Conservation (phyloP, 2,329 filamentous ascomycete genomes). For the Rosellinia necatrix region DNA sequence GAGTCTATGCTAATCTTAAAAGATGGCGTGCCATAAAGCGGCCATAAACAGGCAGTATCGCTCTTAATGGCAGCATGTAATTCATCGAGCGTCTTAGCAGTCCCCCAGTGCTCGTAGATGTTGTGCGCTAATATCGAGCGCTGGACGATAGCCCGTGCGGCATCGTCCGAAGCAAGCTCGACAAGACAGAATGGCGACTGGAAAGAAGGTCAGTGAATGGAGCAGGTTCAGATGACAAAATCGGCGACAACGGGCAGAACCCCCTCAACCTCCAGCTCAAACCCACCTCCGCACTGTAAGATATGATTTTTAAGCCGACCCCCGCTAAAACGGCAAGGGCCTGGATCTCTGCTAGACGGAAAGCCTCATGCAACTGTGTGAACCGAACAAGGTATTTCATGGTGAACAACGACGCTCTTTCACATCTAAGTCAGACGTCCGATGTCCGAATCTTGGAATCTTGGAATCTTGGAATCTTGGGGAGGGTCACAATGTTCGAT, state of each 20-base stretch:
- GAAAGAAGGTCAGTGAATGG: constrained; percentile 1
- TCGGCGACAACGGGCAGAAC: not conserved
- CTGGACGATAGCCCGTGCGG: constrained; percentile 68
- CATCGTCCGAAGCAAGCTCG: constrained; percentile 65
- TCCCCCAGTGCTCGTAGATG: constrained; percentile 89
- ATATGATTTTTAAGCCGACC: constrained; percentile 72
- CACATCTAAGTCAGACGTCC: not conserved
- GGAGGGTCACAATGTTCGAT: not conserved
- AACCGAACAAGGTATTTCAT: constrained; percentile 89
- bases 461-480: too few species aligned
- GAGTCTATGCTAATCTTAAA: constrained; percentile 87
- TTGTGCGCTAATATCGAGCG: constrained; percentile 82
- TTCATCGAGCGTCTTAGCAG: constrained; percentile 66
- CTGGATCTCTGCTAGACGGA: constrained; percentile 81
- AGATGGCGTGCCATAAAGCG: constrained; percentile 63
- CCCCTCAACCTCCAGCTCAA: too few species aligned
- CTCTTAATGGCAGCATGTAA: constrained; percentile 69
- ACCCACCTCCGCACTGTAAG: constrained; percentile 75
- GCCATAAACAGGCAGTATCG: constrained; percentile 68
- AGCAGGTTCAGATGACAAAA: constrained; percentile 27
- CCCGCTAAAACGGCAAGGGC: constrained; percentile 73
- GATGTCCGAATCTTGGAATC: too few species aligned
- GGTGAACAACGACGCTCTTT: not conserved
- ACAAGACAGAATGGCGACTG: constrained; percentile 89
- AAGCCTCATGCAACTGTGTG: constrained; percentile 87